These are phyloP conservation scores for Cercophora samala DNA, from an alignment of 495 filamentous ascomycete genomes.

Conservation along the genomic window DNA sequence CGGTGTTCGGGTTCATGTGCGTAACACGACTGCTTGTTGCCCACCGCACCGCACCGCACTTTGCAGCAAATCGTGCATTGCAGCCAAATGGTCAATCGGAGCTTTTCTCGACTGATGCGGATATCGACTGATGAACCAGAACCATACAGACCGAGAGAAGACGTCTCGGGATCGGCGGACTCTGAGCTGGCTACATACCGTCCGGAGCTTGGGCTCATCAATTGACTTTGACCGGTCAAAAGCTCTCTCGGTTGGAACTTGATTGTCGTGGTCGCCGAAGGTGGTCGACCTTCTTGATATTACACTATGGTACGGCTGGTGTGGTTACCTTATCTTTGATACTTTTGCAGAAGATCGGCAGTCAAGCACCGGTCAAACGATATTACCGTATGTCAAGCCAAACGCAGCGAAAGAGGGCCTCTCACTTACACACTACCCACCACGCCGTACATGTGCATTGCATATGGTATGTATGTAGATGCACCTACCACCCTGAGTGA, in stretches of 20 bases:
- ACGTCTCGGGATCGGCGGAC: neutral
- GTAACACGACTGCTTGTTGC: slow-evolving; percentile 5
- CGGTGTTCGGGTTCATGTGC: slow-evolving; percentile 9
- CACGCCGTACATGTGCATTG: slow-evolving; percentile 29
- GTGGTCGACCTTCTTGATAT: neutral
- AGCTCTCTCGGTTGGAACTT: neutral
- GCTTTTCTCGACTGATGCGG: slow-evolving; percentile 12
- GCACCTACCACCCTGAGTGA: slow-evolving; percentile 30
- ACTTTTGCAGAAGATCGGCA: slow-evolving; percentile 7
- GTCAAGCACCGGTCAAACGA: neutral
- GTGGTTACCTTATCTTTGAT: slow-evolving; percentile 1
- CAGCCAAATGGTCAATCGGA: slow-evolving; percentile 24
- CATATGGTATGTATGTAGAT: slow-evolving; percentile 18
- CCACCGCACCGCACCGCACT: slow-evolving; percentile 21
- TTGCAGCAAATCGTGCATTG: slow-evolving; percentile 29
- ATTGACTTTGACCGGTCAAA: neutral
- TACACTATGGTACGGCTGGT: neutral
- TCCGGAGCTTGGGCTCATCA: neutral
- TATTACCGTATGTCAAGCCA: neutral
- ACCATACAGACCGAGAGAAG: neutral
- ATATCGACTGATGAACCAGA: neutral
- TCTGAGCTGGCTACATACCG: neutral
- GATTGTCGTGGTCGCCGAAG: neutral
- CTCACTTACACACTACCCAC: slow-evolving; percentile 20
- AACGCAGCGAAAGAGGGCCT: slow-evolving; percentile 3